These are phyloP conservation scores for Phaeomoniella chlamydospora DNA, from an alignment of 2,329 filamentous ascomycete species.

Conservation along the genomic window DNA sequence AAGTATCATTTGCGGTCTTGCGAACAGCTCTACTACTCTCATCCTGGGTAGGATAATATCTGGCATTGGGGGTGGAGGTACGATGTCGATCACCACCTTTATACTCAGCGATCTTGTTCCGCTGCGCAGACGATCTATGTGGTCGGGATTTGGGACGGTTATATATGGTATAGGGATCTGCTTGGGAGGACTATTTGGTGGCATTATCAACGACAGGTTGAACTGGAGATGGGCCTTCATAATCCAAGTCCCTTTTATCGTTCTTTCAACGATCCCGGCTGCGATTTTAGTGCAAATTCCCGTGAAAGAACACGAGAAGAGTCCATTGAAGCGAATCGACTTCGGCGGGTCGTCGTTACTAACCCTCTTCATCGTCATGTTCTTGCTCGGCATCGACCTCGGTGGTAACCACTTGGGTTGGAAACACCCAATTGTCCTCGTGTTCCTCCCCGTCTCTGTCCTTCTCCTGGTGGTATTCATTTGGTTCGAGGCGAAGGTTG, in stretches of 20 bases:
- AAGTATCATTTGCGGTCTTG: conserved; percentile 26
- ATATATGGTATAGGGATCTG: conserved; percentile 24
- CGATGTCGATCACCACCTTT: conserved; percentile 15
- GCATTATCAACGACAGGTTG: conserved; percentile 21
- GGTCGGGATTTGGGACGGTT: conserved; percentile 26
- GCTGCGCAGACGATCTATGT: conserved; percentile 23
- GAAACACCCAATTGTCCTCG: conserved; percentile 6
- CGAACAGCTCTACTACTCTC: conserved; percentile 19
- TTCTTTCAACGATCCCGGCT: conserved; percentile 43
- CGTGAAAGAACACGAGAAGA: conserved; percentile 56
- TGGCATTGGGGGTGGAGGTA: conserved; percentile 20
- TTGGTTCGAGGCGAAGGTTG: conserved; percentile 5
- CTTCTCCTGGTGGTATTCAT: conserved; percentile 4
- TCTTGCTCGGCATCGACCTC: conserved; percentile 6
- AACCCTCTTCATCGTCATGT: conserved; percentile 4
- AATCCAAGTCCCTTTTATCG: conserved; percentile 23
- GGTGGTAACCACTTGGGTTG: conserved; percentile 6
- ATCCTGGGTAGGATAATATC: conserved; percentile 25
- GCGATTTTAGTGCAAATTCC: conserved; percentile 58
- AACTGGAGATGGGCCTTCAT: conserved; percentile 25
- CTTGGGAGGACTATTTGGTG: conserved; percentile 24
- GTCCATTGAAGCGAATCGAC: conserved; percentile 38
- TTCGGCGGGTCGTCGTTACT: conserved; percentile 4
- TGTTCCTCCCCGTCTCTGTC: conserved; percentile 3
- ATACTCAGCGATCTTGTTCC: conserved; percentile 25